phyloP scores from a whole-genome alignment of 257 asterid genomes.

The Nicotiana sylvestris region DNA sequence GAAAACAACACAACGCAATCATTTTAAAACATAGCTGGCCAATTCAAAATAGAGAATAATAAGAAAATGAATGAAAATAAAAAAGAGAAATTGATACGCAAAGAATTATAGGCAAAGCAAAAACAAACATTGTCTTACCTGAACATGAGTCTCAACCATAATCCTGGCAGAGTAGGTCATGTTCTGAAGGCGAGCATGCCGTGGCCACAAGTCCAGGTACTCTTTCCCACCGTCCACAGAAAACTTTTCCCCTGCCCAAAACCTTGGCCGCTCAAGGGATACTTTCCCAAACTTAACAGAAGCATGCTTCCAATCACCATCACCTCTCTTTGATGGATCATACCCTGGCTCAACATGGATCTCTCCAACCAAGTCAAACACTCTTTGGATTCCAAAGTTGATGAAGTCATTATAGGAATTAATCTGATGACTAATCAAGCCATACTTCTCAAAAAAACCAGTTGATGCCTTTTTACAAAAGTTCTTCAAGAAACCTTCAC shows the following conservation, averaged over 20 bases:
- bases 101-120: background rate
- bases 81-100: background rate
- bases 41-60: background rate
- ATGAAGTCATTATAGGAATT: conserved; percentile 74
- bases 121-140: conserved; percentile 37
- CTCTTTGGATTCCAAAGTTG: conserved; percentile 56
- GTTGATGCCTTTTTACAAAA: conserved; percentile 68
- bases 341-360: conserved; percentile 62
- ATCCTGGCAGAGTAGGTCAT: conserved; percentile 85
- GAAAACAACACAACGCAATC: background rate
- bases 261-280: conserved; percentile 52
- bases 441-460: conserved; percentile 67
- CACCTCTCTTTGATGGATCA: conserved; percentile 80
- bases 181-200: conserved; percentile 92
- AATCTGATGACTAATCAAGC: conserved; percentile 78
- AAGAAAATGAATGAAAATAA: background rate
- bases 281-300: conserved; percentile 77
- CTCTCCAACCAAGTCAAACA: conserved; percentile 81
- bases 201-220: conserved; percentile 49
- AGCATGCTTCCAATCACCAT: conserved; percentile 76
- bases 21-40: background rate
- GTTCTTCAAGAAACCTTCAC: conserved; percentile 34
- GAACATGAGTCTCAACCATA: conserved; percentile 50
- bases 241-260: conserved; percentile 64
- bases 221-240: conserved; percentile 43